These are phyloP conservation scores for Sporothrix sp. DNA, from an alignment of 2,329 filamentous ascomycete species.

Conservation along the genomic window DNA sequence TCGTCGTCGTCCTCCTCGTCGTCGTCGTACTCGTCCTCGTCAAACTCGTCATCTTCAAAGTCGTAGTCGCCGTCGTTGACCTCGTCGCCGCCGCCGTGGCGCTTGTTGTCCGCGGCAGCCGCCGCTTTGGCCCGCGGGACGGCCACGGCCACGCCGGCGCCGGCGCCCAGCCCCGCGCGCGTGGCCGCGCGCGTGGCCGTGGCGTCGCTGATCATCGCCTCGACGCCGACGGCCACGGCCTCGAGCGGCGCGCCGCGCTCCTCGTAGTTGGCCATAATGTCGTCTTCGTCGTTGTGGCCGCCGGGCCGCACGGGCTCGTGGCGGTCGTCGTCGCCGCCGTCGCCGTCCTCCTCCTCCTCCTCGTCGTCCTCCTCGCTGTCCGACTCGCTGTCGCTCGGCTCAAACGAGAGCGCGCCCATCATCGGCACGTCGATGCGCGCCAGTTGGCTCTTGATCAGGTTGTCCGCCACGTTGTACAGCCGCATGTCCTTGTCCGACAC, in stretches of 20 bases:
- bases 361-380: slow-evolving; percentile 27
- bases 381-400: slow-evolving; percentile 32
- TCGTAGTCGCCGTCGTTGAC: slow-evolving; percentile 7
- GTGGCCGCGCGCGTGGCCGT: neutral
- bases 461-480: slow-evolving; percentile 35
- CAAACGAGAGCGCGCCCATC: slow-evolving; percentile 35
- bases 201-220: neutral
- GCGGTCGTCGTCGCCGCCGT: slow-evolving; percentile 21
- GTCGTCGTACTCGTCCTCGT: slow-evolving; percentile 14
- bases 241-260: slow-evolving; percentile 21
- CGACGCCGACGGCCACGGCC: slow-evolving; percentile 17
- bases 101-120: neutral
- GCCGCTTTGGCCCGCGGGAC: neutral
- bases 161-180: slow-evolving; percentile 5
- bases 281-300: slow-evolving; percentile 22
- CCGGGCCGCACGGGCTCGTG: slow-evolving; percentile 18
- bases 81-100: no score
- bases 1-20: slow-evolving; percentile 6
- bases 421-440: slow-evolving; percentile 37
- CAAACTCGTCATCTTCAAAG: slow-evolving; percentile 5
- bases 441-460: slow-evolving; percentile 39
- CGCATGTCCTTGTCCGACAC: slow-evolving; percentile 33
- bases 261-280: slow-evolving; percentile 21
- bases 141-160: neutral
- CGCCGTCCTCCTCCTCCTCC: slow-evolving; percentile 22